Evolutionary conservation across 495 filamentous ascomycete genomes (phyloP).

Genomic region (Endocarpon pusillum): DNA sequence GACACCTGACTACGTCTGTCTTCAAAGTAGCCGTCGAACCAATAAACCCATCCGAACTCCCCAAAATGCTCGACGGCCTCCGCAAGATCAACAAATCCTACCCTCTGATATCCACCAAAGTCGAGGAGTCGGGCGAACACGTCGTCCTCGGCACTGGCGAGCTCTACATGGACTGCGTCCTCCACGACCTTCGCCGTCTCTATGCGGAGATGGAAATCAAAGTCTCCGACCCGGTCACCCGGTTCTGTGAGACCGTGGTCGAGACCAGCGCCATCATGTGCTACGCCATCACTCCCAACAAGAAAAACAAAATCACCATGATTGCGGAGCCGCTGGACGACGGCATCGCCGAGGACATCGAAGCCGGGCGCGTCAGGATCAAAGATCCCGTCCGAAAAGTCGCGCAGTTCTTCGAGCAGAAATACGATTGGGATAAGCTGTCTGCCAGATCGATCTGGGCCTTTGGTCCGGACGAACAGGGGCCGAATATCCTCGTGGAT

Average conservation of each 20-base stretch:
- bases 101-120: constrained; percentile 86
- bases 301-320: constrained; percentile 99
- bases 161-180: constrained; percentile 96
- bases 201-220: constrained; percentile 99
- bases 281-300: constrained; percentile 93
- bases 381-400: constrained; percentile 85
- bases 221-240: constrained; percentile 91
- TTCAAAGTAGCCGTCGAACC: constrained; percentile 97
- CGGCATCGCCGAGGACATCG: constrained; percentile 90
- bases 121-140: constrained; percentile 97
- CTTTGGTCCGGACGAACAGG: constrained; percentile 89
- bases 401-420: constrained; percentile 93
- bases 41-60: constrained; percentile 95
- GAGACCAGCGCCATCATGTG: constrained; percentile 96
- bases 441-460: constrained; percentile 95
- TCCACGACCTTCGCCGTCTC: constrained; percentile 79
- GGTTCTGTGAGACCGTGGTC: constrained; percentile 96
- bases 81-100: constrained; percentile 96
- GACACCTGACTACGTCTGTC: constrained; percentile 92
- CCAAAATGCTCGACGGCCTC: constrained; percentile 95
- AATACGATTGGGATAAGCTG: constrained; percentile 91
- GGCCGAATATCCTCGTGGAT: constrained; percentile 91
- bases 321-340: constrained; percentile 88
- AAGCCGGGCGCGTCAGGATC: constrained; percentile 76
- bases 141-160: constrained; percentile 89